phyloP scores from a whole-genome alignment of 75 land plant species.

The Adiantum capillusveneris region DNA sequence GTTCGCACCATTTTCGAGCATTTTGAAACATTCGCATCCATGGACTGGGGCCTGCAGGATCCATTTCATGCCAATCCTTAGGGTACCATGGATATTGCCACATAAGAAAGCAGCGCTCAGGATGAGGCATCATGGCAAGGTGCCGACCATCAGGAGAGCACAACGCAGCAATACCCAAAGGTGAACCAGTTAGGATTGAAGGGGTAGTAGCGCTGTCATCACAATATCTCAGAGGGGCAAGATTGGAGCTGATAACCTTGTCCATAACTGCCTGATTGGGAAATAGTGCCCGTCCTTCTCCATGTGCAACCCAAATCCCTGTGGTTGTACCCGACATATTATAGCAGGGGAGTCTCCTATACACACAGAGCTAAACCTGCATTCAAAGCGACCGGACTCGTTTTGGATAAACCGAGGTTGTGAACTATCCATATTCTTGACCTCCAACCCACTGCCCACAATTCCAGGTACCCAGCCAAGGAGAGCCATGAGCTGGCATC shows the following conservation, averaged over 20 bases:
- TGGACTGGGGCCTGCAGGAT: conserved; percentile 85
- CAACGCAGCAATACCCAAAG: conserved; percentile 82
- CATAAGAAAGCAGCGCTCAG: conserved; percentile 95
- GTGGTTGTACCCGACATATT: conserved; percentile 90
- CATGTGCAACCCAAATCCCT: conserved; percentile 96
- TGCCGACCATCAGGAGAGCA: conserved; percentile 98
- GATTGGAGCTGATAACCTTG: conserved; percentile 28
- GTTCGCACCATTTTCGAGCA: conserved; percentile 84
- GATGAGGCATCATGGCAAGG: conserved; percentile 98
- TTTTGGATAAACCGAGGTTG: conserved; percentile 95
- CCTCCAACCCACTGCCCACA: conserved; percentile 51
- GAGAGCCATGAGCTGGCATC: conserved; percentile 97
- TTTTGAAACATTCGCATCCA: conserved; percentile 90
- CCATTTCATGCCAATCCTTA: conserved; percentile 60
- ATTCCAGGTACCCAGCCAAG: conserved; percentile 93
- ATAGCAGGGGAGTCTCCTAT: conserved; percentile 81
- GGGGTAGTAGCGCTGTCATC: conserved; percentile 84
- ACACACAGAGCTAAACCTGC: conserved; percentile 76
- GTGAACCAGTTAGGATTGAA: conserved; percentile 89
- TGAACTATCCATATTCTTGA: conserved; percentile 42
- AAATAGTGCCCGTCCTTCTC: conserved; percentile 90
- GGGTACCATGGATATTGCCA: conserved; percentile 99
- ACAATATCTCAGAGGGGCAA: conserved; percentile 83
- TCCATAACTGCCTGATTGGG: conserved; percentile 53
- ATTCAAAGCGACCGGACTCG: conserved; percentile 93